Percentiles rank a stretch among this genome's conserved stretches.
Conservation (phyloP, 2,329 filamentous ascomycete species). For the Colletotrichum shisoi region DNA sequence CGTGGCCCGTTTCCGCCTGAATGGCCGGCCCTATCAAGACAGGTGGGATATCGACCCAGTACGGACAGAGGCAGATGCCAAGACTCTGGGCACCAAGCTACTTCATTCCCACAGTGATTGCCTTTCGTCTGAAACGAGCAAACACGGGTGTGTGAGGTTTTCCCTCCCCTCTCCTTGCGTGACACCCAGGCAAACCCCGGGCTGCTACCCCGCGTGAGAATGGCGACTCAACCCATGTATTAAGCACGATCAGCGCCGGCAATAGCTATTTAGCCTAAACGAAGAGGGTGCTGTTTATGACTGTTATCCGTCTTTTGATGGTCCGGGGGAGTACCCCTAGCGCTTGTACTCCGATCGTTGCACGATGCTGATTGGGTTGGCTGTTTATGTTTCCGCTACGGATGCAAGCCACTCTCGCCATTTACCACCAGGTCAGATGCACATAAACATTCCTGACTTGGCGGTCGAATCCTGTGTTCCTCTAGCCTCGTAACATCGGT, state of each 20-base stretch:
- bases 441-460: neutral
- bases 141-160: neutral
- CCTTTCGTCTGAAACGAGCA: neutral
- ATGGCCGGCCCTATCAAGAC: neutral
- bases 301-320: constrained; percentile 25
- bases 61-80: constrained; percentile 3
- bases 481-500: too few relatives aligned
- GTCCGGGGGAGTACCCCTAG: neutral
- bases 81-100: neutral
- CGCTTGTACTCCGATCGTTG: constrained; percentile 1
- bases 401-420: neutral
- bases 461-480: neutral
- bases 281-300: too few relatives aligned
- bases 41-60: neutral
- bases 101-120: neutral
- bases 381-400: neutral
- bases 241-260: constrained; percentile 20
- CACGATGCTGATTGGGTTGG: constrained; percentile 6
- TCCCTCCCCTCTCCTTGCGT: neutral
- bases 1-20: neutral
- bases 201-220: constrained; percentile 27
- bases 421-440: neutral
- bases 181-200: neutral
- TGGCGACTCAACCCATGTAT: constrained; percentile 4
- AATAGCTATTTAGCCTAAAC: constrained; percentile 38